A percentile compares a stretch with the other conserved stretches of the same genome.
Conservation (phyloP, 129 eudicot species). For the Arctium minus region DNA sequence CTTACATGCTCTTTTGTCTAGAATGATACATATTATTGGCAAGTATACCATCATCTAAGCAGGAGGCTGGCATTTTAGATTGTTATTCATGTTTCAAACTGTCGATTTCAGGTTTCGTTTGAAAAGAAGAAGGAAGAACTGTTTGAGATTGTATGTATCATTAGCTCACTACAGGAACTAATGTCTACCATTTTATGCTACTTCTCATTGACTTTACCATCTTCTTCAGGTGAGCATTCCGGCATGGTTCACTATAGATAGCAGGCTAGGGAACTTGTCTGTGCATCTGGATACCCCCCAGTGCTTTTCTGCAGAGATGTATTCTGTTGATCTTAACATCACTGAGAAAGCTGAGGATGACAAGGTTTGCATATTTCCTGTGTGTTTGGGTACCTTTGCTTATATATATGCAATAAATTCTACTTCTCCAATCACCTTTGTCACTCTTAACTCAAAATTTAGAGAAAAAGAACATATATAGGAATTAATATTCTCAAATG, state of each 20-base stretch:
- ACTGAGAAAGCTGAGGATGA: conserved; percentile 92
- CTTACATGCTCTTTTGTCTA: conserved; percentile 2
- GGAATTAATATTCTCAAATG: neutral
- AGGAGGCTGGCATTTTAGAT: neutral
- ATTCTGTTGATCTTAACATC: conserved; percentile 83
- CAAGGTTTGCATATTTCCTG: conserved; percentile 52
- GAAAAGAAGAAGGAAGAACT: conserved; percentile 89
- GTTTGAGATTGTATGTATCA: conserved; percentile 77
- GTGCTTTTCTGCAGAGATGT: conserved; percentile 98
- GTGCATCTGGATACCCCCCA: conserved; percentile 94
- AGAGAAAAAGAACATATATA: neutral
- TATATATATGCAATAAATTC: neutral
- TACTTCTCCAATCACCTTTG: neutral
- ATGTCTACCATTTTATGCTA: conserved; percentile 1
- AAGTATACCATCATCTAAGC: neutral
- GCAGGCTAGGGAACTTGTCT: conserved; percentile 92
- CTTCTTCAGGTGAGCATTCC: conserved; percentile 87
- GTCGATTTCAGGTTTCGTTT: conserved; percentile 59
- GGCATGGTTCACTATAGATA: conserved; percentile 92
- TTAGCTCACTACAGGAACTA: neutral
- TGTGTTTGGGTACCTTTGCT: neutral
- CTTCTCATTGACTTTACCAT: conserved; percentile 25
- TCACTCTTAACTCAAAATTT: neutral
- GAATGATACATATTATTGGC: neutral
- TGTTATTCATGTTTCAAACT: neutral